Conservation (phyloP, 2,329 filamentous ascomycete genomes). For the Ampelomyces quisqualis region DNA sequence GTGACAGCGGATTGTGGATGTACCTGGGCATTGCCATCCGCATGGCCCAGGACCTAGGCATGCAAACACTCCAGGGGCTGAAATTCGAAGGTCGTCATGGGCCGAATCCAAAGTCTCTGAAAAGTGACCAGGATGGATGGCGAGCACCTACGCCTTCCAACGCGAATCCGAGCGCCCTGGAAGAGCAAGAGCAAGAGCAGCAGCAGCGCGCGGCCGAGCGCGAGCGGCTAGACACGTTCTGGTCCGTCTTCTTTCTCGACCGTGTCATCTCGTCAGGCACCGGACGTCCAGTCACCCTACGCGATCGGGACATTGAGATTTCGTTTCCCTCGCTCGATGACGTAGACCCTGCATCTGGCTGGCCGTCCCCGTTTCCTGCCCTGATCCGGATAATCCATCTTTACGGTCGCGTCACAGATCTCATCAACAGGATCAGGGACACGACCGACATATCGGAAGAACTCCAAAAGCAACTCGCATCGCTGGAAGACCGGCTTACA, state of each 20-base stretch:
- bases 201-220: conserved; percentile 70
- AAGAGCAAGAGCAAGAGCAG: conserved; percentile 51
- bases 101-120: conserved; percentile 58
- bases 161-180: conserved; percentile 47
- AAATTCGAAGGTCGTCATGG: conserved; percentile 57
- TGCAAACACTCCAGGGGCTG: conserved; percentile 79
- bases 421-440: conserved; percentile 77
- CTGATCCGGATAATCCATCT: conserved; percentile 82
- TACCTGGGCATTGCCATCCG: conserved; percentile 85
- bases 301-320: conserved; percentile 82
- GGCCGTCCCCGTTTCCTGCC: conserved; percentile 76
- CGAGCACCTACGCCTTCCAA: neutral
- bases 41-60: conserved; percentile 75
- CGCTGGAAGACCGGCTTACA: conserved; percentile 81
- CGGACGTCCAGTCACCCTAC: conserved; percentile 77
- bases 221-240: conserved; percentile 83
- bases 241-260: conserved; percentile 86
- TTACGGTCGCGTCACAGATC: conserved; percentile 79
- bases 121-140: conserved; percentile 34
- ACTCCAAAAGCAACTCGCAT: conserved; percentile 67
- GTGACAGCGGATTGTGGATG: conserved; percentile 92
- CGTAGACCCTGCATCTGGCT: conserved; percentile 58
- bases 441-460: conserved; percentile 73
- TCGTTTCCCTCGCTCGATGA: conserved; percentile 63
- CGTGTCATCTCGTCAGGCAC: conserved; percentile 85